These are phyloP conservation scores for Botrytis aclada DNA, from an alignment of 2,329 filamentous ascomycete species.

Conservation along the genomic window DNA sequence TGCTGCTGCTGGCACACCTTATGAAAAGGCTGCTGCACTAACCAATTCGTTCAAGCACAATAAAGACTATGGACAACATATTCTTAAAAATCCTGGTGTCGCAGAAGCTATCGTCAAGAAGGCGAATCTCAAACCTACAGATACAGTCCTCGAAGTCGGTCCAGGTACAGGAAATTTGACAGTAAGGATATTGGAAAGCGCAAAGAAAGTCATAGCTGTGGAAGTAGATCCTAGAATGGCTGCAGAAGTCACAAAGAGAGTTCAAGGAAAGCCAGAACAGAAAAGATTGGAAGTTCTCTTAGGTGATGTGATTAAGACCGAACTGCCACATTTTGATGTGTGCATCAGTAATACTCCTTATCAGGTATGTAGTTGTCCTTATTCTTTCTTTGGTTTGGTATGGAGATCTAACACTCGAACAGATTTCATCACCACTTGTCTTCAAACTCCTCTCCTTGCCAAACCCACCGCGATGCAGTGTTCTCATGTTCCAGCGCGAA, in stretches of 20 bases:
- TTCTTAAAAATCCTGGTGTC: slow-evolving; percentile 88
- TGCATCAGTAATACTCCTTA: slow-evolving; percentile 71
- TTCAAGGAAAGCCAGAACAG: slow-evolving; percentile 82
- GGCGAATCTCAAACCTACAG: slow-evolving; percentile 84
- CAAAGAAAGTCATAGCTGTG: slow-evolving; percentile 77
- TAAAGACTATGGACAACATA: slow-evolving; percentile 60
- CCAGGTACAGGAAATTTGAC: slow-evolving; percentile 89
- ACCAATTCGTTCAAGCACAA: slow-evolving; percentile 91
- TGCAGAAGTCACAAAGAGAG: slow-evolving; percentile 88
- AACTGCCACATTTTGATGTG: slow-evolving; percentile 69
- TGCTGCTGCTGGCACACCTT: slow-evolving; percentile 35
- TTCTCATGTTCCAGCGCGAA: slow-evolving; percentile 97
- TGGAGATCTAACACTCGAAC: slow-evolving; percentile 24
- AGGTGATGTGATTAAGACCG: slow-evolving; percentile 90
- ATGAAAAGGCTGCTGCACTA: slow-evolving; percentile 32
- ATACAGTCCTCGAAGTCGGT: slow-evolving; percentile 87
- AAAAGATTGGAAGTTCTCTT: slow-evolving; percentile 84
- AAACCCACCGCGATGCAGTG: slow-evolving; percentile 75
- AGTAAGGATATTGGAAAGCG: slow-evolving; percentile 81
- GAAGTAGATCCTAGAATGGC: slow-evolving; percentile 92
- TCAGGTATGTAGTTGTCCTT: slow-evolving; percentile 45
- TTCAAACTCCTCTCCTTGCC: slow-evolving; percentile 80
- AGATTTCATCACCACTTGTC: slow-evolving; percentile 87
- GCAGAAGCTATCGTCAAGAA: slow-evolving; percentile 81
- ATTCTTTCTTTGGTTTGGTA: slow-evolving; percentile 3